Base-by-base conservation (phyloP, 768 basidiomycete species). In the Crassisporium funariophilum region DNA sequence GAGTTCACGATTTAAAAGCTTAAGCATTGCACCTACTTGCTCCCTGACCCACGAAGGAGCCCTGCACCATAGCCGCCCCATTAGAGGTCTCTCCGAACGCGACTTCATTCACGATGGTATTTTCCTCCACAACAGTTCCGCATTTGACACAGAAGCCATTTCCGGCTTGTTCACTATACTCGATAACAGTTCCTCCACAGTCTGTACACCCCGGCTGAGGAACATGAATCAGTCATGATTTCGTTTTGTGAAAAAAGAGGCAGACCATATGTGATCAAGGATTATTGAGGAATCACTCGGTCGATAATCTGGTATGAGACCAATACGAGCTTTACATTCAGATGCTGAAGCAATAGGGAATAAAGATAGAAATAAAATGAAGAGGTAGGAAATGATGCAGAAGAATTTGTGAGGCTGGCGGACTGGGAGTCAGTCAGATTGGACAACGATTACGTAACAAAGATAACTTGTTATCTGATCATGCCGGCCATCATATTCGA, bases 21-120 rank as follows among this genome's bases (percentile, higher is more conserved):
- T n/a, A n/a, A n/a, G n/a, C n/a, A n/a, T n/a, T n/a, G n/a, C 11
- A 81, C 89, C 65, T 60, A 98, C 95, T 95, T 36, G 94, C 84
- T 46, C 91, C 90, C 58, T 91, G 87, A 0, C 81, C 90, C 10
- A 99, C 92, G 58, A 90, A 97, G 2, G 88, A 85, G 2, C 97
- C 97, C 59, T 95, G 89, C 1, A 97, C 95, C 76, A 98, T 91
- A 1, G 95, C 95, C 4, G 94, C 91, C 19, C 97, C 97, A 21
- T 81, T 78, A 9, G 87, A 80, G 4, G 89, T 88, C 74, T 99
- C 97, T n/a, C 93, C 92, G 56, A 99, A 99, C 1, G 85, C 83
- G 45, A 99, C 82, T 63, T 99, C 97, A 52, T 86, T 89, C 8
- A 98, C 91, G 49, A 98, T 93, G 2, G 87, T 83, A 60, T 92